These are phyloP conservation scores for Phragmites australis DNA, from an alignment of 176 grass and related monocot species.

Conservation along the genomic window DNA sequence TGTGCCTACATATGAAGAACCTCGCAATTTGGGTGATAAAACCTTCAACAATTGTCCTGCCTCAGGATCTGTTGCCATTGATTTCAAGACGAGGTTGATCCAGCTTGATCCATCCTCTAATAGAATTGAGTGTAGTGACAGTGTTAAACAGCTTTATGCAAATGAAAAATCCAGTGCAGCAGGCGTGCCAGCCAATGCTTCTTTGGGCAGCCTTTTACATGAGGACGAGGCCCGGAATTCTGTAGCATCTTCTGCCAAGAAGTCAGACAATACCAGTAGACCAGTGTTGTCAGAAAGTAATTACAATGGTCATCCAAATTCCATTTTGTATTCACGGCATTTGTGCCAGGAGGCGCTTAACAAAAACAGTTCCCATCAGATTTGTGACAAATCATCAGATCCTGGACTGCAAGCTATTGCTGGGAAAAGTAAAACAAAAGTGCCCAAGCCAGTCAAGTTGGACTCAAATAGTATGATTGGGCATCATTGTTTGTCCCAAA, in stretches of 20 bases:
- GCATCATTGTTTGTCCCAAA: conserved; percentile 21
- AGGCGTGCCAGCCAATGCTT: not conserved
- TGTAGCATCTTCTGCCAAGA: conserved; percentile 11
- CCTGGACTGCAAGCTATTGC: conserved; percentile 23
- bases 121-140: conserved; percentile 26
- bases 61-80: conserved; percentile 35
- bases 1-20: conserved; percentile 1
- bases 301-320: conserved; percentile 11
- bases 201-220: not conserved
- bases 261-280: not conserved
- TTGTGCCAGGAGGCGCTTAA: conserved; percentile 16
- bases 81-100: conserved; percentile 26
- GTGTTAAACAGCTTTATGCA: conserved; percentile 19
- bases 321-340: conserved; percentile 12
- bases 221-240: conserved; percentile 14
- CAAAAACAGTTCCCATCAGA: conserved; percentile 14
- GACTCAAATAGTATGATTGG: conserved; percentile 22
- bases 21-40: conserved; percentile 35
- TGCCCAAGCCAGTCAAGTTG: not conserved
- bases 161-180: conserved; percentile 27
- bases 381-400: conserved; percentile 27
- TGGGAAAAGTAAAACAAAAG: conserved; percentile 18
- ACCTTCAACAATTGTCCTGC: conserved; percentile 11
- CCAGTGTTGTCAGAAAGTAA: conserved; percentile 23
- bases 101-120: conserved; percentile 10